These are phyloP conservation scores for Debaryomyces sp. DNA, from an alignment of 1,139 yeast species.

Conservation along the genomic window DNA sequence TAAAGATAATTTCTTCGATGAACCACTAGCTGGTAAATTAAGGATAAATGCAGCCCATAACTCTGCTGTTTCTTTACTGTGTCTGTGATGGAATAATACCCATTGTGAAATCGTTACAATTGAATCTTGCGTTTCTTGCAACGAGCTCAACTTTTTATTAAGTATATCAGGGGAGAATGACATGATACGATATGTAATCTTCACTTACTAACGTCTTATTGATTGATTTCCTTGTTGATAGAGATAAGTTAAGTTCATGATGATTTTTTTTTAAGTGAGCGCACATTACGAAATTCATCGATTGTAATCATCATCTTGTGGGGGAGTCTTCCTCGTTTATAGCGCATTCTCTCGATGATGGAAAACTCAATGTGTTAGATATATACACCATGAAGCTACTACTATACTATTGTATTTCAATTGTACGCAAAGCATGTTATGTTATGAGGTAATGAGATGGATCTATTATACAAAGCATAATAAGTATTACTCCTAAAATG, in stretches of 20 bases:
- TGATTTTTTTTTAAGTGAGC: not conserved
- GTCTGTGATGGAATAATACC: constrained; percentile 78
- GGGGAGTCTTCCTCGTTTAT: not conserved
- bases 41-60: constrained; percentile 59
- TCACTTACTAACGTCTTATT: not conserved
- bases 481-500: too few relatives aligned
- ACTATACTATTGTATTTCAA: not conserved
- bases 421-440: too few relatives aligned
- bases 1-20: constrained; percentile 55
- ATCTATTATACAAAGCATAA: too few relatives aligned
- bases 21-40: constrained; percentile 28
- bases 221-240: not conserved
- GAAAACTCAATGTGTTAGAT: not conserved
- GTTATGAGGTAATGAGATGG: too few relatives aligned
- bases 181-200: constrained; percentile 36
- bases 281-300: not conserved
- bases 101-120: constrained; percentile 84
- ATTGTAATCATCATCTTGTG: not conserved
- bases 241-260: not conserved
- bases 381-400: not conserved
- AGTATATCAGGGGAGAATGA: constrained; percentile 63
- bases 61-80: constrained; percentile 59
- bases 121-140: constrained; percentile 81
- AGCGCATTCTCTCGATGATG: not conserved
- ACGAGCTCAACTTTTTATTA: constrained; percentile 55